Conservation (phyloP, 75 land plant genomes). For the Pseudotsuga menziesii region DNA sequence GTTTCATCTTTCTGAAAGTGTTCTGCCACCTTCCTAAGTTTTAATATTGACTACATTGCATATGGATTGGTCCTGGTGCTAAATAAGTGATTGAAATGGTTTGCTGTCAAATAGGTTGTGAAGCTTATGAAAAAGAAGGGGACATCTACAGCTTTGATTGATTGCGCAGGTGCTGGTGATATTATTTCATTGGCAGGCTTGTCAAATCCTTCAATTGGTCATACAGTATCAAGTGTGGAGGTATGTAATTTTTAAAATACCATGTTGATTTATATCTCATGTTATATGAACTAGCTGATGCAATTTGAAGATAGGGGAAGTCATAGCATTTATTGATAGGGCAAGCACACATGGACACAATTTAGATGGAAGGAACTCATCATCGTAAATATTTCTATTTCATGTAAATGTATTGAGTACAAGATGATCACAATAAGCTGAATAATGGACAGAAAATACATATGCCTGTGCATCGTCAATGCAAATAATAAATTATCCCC, state of each 20-base stretch:
- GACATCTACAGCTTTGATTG: conserved; percentile 47
- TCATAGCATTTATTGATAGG: no score
- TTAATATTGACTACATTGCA: background rate
- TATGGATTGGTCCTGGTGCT: background rate
- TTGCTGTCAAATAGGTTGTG: conserved; percentile 44
- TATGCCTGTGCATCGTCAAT: no score
- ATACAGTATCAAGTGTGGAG: conserved; percentile 82
- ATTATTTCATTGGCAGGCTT: conserved; percentile 94
- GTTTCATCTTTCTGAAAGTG: background rate
- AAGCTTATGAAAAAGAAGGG: conserved; percentile 98
- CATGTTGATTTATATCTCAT: background rate
- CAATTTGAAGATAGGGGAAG: background rate
- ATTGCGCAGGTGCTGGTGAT: conserved; percentile 97
- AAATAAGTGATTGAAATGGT: background rate
- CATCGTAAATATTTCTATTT: no score
- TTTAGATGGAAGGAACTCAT: no score
- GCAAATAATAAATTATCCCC: no score
- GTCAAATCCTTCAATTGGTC: conserved; percentile 83
- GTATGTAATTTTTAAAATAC: conserved; percentile 21
- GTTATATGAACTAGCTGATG: background rate
- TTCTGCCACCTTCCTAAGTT: background rate
- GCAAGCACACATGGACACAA: no score
- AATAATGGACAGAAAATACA: no score
- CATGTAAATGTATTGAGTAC: no score
- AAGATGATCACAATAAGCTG: no score